Evolutionary conservation across 148 eudicot genomes (phyloP).

Genomic region (Vaccinium darrowii): DNA sequence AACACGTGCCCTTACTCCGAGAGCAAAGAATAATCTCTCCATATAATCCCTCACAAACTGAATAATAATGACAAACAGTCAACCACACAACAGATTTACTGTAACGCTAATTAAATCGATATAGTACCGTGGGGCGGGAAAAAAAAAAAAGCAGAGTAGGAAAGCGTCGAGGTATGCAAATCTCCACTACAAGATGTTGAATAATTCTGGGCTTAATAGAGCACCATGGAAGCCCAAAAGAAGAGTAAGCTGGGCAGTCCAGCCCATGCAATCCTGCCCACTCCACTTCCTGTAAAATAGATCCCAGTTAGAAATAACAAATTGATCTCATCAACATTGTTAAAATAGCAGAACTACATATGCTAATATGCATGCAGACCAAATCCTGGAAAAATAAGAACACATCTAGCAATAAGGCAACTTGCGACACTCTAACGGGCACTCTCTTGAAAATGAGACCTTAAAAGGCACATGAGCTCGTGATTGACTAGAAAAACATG

Average conservation of each 20-base stretch:
- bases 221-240: constrained; percentile 13
- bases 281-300: background rate
- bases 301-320: background rate
- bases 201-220: background rate
- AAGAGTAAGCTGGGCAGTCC: constrained; percentile 10
- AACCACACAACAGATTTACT: background rate
- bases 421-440: background rate
- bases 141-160: too few relatives aligned
- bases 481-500: background rate
- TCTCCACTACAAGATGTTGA: background rate
- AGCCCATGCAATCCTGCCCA: constrained; percentile 13
- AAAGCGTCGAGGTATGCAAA: background rate
- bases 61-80: background rate
- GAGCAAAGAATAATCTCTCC: too few relatives aligned
- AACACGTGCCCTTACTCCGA: too few relatives aligned
- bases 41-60: too few relatives aligned
- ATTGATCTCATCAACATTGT: background rate
- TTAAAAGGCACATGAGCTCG: background rate
- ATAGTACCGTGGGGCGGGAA: too few relatives aligned
- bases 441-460: background rate
- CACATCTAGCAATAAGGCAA: background rate
- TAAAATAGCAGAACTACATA: background rate
- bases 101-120: background rate
- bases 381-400: background rate
- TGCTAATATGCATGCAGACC: background rate